Base-by-base conservation (phyloP, 2,329 filamentous ascomycete species). In the Aspergillus felis region DNA sequence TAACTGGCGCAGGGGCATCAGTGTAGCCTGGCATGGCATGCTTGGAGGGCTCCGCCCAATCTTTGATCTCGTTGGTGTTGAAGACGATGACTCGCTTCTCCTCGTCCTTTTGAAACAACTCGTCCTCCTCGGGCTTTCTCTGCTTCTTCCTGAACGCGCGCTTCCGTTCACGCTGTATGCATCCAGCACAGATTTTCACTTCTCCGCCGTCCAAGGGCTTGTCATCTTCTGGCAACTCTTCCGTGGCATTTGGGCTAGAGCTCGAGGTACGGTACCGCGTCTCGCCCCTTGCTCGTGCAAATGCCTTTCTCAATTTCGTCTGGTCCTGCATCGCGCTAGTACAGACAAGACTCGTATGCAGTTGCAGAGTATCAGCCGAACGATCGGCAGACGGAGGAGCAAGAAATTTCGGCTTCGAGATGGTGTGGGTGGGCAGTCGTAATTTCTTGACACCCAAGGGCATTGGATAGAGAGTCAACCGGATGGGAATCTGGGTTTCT, bases 401-500 rank as follows among this genome's bases (percentile, higher is more conserved):
- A 48, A 96, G 82, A 25, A 96, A 82, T 74, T 97, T 97, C 6
- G 92, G 90, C 72, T 97, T 97, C 22, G 92, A 94, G 55, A 99
- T 94, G 0, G 91, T 95, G 70, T 97, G 88, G 3, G 88, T 86
- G 4, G 93, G 94, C 17, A 99, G 83, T 68, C 95, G 92, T 52
- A 97, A 78, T 70, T 88, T 91, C 62, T 88, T 90, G 57, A 92
- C 85, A 10, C 89, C 88, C 0, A 82, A 78, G 1, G 92, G 92
- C 50, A 96, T 79, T 22, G 89, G 86, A 57, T 86, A 87, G 42
- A 97, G 76, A 0, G 87, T 89, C 74, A 97, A 82, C 67, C 88
- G 88, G 64, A 97, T 91, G 8, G 90, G 90, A 65, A 97, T 97
- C 71, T 97, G 94, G 0, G 94, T 97, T 78, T 99, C 94, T 20